A percentile compares a stretch with the other conserved stretches of the same genome.
Evolutionary conservation across 2,329 filamentous ascomycete species (phyloP).

Genomic region (Knoxdaviesia proteae): DNA sequence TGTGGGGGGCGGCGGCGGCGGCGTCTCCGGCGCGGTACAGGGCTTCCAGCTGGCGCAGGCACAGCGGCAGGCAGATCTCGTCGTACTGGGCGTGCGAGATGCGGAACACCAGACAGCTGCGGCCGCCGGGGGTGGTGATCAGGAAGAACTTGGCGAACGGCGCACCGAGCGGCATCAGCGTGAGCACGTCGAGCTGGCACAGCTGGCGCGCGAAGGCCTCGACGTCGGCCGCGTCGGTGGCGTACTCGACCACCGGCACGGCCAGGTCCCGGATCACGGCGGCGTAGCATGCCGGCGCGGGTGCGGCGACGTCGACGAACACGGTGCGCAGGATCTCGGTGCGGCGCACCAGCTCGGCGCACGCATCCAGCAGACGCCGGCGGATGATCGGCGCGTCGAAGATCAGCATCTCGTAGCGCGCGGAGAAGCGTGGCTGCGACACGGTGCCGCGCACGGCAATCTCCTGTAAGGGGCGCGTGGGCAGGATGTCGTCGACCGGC

Average conservation of each 20-base stretch:
- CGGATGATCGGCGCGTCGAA: conserved; percentile 29
- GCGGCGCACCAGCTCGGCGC: conserved; percentile 31
- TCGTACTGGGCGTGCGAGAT: conserved; percentile 52
- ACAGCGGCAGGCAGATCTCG: conserved; percentile 41
- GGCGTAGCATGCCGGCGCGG: conserved; percentile 24
- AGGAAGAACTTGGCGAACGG: conserved; percentile 39
- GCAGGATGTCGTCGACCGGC: conserved; percentile 33
- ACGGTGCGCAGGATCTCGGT: conserved; percentile 48
- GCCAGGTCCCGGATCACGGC: conserved; percentile 35
- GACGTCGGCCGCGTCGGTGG: conserved; percentile 25
- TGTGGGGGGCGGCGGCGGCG: conserved; percentile 11
- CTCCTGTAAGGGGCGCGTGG: conserved; percentile 35
- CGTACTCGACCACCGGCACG: conserved; percentile 27
- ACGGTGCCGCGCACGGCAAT: conserved; percentile 37
- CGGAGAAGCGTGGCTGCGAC: conserved; percentile 35
- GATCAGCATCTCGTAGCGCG: conserved; percentile 44
- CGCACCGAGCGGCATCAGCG: conserved; percentile 34
- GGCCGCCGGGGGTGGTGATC: conserved; percentile 14
- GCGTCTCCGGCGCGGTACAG: conserved; percentile 13
- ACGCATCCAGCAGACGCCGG: conserved; percentile 24
- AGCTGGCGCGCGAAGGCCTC: conserved; percentile 30
- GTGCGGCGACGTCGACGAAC: conserved; percentile 23
- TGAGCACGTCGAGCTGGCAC: conserved; percentile 32
- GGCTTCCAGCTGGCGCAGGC: conserved; percentile 37
- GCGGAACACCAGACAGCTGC: conserved; percentile 31